Evolutionary conservation across 495 filamentous ascomycete genomes (phyloP).

Genomic region (Chaetomidium leptoderma): DNA sequence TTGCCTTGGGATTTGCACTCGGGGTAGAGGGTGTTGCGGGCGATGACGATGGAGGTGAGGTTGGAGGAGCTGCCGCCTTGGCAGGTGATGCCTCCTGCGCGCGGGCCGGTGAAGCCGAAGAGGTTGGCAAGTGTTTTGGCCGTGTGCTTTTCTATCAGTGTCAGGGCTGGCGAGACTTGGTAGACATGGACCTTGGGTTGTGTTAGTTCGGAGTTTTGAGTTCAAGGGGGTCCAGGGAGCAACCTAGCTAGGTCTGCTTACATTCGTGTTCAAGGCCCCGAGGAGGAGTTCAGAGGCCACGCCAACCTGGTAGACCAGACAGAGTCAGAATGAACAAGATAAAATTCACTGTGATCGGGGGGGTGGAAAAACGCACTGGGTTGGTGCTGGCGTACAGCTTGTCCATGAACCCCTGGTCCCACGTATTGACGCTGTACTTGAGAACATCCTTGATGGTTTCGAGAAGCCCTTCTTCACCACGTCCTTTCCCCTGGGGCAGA

Average conservation of each 20-base stretch:
- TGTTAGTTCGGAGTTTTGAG: background rate
- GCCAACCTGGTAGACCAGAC: constrained; percentile 53
- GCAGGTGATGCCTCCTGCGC: constrained; percentile 80
- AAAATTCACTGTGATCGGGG: background rate
- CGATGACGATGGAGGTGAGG: constrained; percentile 80
- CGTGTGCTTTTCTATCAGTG: constrained; percentile 78
- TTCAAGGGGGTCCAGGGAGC: background rate
- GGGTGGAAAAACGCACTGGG: constrained; percentile 50
- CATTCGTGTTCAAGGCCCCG: constrained; percentile 80
- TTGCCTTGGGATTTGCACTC: constrained; percentile 69
- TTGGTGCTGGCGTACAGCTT: constrained; percentile 87
- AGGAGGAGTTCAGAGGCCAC: constrained; percentile 79
- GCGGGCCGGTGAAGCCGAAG: constrained; percentile 68
- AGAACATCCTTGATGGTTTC: constrained; percentile 62
- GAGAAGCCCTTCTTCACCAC: constrained; percentile 68
- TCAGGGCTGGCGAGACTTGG: constrained; percentile 83
- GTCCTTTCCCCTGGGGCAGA: constrained; percentile 58
- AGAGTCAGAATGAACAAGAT: background rate
- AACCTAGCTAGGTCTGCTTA: constrained; percentile 28
- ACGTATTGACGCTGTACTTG: constrained; percentile 86
- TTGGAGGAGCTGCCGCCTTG: constrained; percentile 85
- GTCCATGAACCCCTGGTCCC: constrained; percentile 92
- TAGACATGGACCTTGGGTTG: constrained; percentile 65
- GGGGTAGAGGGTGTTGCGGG: constrained; percentile 80
- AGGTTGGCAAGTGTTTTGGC: constrained; percentile 63